phyloP scores from a whole-genome alignment of 495 filamentous ascomycete species.

The Penicillium bialowiezense region DNA sequence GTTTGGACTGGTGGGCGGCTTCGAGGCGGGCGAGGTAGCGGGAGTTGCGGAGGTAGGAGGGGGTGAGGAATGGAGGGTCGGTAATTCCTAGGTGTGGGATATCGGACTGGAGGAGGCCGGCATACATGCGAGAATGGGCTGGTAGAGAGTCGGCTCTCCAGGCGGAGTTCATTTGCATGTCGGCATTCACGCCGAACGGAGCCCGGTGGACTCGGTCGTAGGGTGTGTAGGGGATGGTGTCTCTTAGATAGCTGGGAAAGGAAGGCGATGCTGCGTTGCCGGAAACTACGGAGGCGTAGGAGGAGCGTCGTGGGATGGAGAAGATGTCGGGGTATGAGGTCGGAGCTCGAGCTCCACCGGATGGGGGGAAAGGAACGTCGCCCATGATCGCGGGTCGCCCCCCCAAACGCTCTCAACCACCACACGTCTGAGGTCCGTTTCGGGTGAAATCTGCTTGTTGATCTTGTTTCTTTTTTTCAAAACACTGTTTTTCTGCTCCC shows the following conservation, averaged over 20 bases:
- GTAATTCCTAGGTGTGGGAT: slow-evolving; percentile 30
- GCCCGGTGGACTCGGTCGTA: slow-evolving; percentile 35
- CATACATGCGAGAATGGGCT: slow-evolving; percentile 61
- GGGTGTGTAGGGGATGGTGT: slow-evolving; percentile 41
- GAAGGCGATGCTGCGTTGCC: slow-evolving; percentile 56
- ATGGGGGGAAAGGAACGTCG: slow-evolving; percentile 44
- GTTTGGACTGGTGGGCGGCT: slow-evolving; percentile 61
- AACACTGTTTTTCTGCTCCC: too few species aligned
- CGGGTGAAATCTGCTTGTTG: background rate
- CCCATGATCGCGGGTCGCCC: slow-evolving; percentile 35
- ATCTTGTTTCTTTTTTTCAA: too few species aligned
- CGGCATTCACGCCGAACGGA: slow-evolving; percentile 39
- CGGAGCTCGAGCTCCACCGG: slow-evolving; percentile 46
- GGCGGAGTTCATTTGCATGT: slow-evolving; percentile 44
- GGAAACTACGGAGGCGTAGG: slow-evolving; percentile 81
- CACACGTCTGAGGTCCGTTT: background rate
- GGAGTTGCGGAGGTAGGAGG: slow-evolving; percentile 78
- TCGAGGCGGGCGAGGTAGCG: slow-evolving; percentile 72
- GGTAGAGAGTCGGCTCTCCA: slow-evolving; percentile 48
- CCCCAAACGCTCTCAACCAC: slow-evolving; percentile 4
- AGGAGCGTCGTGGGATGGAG: slow-evolving; percentile 51
- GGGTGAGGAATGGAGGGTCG: slow-evolving; percentile 60
- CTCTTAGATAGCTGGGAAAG: slow-evolving; percentile 46
- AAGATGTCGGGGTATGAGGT: slow-evolving; percentile 39
- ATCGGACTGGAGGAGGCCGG: slow-evolving; percentile 41